Conservation (phyloP, 192 early-diverging fungal species). For the Linnemannia hyalina region DNA sequence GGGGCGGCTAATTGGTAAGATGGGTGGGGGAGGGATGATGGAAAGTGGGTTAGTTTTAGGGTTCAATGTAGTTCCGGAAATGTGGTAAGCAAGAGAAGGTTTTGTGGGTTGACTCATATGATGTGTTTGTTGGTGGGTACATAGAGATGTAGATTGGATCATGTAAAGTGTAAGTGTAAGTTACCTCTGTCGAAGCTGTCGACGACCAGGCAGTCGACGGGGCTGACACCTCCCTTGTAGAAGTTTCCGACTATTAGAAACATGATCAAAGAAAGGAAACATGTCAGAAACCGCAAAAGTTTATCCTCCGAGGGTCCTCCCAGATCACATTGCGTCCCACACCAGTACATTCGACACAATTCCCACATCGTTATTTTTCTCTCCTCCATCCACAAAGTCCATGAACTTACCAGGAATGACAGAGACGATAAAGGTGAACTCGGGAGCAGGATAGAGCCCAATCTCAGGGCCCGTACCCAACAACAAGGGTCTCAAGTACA, state of each 20-base stretch:
- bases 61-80: not conserved
- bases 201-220: constrained; percentile 75
- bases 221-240: constrained; percentile 70
- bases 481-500: constrained; percentile 81
- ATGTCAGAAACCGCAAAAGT: not conserved
- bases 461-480: constrained; percentile 77
- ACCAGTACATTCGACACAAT: no score
- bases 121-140: not conserved
- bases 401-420: constrained; percentile 62
- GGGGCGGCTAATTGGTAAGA: constrained; percentile 56
- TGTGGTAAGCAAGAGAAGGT: not conserved
- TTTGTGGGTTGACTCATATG: not conserved
- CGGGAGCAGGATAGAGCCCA: constrained; percentile 67
- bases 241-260: constrained; percentile 66
- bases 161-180: not conserved
- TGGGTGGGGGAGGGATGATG: not conserved
- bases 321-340: no score
- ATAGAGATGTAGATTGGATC: not conserved
- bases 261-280: not conserved
- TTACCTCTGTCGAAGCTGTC: constrained; percentile 77
- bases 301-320: no score
- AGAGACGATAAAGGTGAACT: constrained; percentile 74
- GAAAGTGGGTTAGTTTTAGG: not conserved
- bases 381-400: not conserved
- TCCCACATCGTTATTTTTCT: not conserved